Evolutionary conservation across 2,329 filamentous ascomycete species (phyloP), one percentile per base, ranked within the genome.

Genomic region (Diplodia sapinea): DNA sequence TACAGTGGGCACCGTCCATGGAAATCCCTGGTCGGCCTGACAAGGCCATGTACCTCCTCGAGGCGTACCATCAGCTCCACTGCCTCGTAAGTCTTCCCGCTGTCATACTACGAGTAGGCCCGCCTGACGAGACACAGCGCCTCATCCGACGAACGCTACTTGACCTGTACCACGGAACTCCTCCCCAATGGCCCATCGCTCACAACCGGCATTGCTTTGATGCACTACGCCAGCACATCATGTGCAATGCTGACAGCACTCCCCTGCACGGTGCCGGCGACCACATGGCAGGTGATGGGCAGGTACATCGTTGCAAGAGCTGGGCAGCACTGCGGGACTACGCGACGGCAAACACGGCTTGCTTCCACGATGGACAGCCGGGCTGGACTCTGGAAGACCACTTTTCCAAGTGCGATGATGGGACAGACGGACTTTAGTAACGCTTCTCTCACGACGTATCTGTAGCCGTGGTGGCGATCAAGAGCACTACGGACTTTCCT

Each of bases 1-100:
- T 13, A 49, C 20, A 62, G 40, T 62, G 57, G 57, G 38, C 17
- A 31, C 38, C 38, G 1, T 62, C 57, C 2, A 62, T 62, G 57
- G 40, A 47, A 1, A 3, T 62, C 15, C 57, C 57, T 2, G 57
- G 40, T 9, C 57, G 50, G 26, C 57, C 57, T 2, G 57, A 9
- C 17, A 62, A 62, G 20, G 23, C 23, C 23, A n/a, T 62, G 57
- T 62, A 62, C 23, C 57, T 62, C 29, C 29, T 62, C 15, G 40
- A 62, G 23, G 38, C 57, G 57, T 62, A 62, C 20, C 57, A 62
- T 49, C 57, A 62, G 38, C 57, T 62, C 13, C 38, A 62, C 23
- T 62, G 57, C 23, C 47, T 62, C 26, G 57, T 62, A 62, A 62
- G 57, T 47, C 17, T 3, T 15, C 20, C 26, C 4, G 47, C 12